A percentile compares a stretch with the other conserved stretches of the same genome.
Conservation (phyloP, 768 basidiomycete species). For the Termitomyces sp. region DNA sequence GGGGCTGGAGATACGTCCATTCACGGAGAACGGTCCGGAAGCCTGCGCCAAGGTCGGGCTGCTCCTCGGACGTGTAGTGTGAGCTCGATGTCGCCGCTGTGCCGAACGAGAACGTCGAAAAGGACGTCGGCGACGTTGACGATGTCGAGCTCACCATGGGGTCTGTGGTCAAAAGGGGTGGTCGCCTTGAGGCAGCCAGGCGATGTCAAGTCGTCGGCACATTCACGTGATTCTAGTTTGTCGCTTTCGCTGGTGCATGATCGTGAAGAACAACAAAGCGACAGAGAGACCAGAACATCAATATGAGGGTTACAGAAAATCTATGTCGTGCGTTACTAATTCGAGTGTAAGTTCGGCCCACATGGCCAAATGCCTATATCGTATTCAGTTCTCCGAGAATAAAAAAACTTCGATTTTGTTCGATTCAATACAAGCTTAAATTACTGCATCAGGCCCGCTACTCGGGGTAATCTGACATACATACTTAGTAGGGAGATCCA, state of each 20-base stretch:
- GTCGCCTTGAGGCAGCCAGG: slow-evolving; percentile 3
- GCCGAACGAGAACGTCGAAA: not conserved
- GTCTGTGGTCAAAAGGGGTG: not conserved
- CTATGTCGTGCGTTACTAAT: not conserved
- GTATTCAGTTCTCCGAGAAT: too few relatives aligned
- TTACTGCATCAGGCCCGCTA: not conserved
- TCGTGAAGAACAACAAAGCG: not conserved
- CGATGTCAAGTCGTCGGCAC: not conserved
- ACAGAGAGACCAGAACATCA: not conserved
- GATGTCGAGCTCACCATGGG: not conserved
- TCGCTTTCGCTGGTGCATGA: not conserved
- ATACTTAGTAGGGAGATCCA: not conserved
- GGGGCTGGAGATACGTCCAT: slow-evolving; percentile 49
- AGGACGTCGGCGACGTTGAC: slow-evolving; percentile 3
- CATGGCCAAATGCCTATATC: not conserved
- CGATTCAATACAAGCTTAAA: not conserved
- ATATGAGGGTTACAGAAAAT: not conserved
- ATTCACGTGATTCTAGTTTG: not conserved
- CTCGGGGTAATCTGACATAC: not conserved
- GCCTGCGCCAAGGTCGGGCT: slow-evolving; percentile 63
- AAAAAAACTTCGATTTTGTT: not conserved
- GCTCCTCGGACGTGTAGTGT: slow-evolving; percentile 56
- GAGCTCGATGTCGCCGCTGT: slow-evolving; percentile 20
- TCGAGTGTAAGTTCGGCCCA: not conserved
- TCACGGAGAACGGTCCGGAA: slow-evolving; percentile 70